A percentile compares a stretch with the other conserved stretches of the same genome.
These are phyloP conservation scores for Mycena latifolia DNA, from an alignment of 768 basidiomycete genomes.

Conservation along the genomic window DNA sequence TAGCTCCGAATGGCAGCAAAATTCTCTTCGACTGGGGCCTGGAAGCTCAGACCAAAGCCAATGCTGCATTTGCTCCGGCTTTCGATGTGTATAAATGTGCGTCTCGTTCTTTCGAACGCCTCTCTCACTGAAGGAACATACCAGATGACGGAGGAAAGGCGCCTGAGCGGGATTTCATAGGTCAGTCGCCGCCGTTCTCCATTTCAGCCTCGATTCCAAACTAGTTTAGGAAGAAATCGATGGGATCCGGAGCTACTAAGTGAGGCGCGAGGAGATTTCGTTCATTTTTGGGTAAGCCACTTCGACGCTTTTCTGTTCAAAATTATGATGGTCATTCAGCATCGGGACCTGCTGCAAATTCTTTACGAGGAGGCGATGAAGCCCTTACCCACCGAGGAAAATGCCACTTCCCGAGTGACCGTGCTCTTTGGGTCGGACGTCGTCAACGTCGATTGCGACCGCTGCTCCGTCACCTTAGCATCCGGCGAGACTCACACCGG, in stretches of 20 bases:
- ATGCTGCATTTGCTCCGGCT: constrained; percentile 19
- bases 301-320: neutral
- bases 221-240: constrained; percentile 3
- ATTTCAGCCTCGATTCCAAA: neutral
- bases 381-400: too few species aligned
- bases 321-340: constrained; percentile 11
- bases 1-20: constrained; percentile 35
- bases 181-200: neutral
- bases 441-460: constrained; percentile 6
- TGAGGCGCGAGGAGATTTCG: constrained; percentile 29
- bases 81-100: constrained; percentile 30
- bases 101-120: neutral
- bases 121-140: neutral
- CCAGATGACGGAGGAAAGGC: constrained; percentile 3
- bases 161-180: constrained; percentile 19
- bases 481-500: constrained; percentile 11
- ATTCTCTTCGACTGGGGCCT: constrained; percentile 34
- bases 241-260: constrained; percentile 27
- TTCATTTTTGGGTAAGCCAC: constrained; percentile 25
- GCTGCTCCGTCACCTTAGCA: constrained; percentile 15
- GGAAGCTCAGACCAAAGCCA: constrained; percentile 16
- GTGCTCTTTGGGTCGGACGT: constrained; percentile 23
- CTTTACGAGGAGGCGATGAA: constrained; percentile 12
- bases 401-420: neutral
- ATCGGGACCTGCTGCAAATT: constrained; percentile 25